Evolutionary conservation across 1,139 yeast genomes (phyloP), one percentile per base, ranked within the genome.

Genomic region (Taphrina confusa): DNA sequence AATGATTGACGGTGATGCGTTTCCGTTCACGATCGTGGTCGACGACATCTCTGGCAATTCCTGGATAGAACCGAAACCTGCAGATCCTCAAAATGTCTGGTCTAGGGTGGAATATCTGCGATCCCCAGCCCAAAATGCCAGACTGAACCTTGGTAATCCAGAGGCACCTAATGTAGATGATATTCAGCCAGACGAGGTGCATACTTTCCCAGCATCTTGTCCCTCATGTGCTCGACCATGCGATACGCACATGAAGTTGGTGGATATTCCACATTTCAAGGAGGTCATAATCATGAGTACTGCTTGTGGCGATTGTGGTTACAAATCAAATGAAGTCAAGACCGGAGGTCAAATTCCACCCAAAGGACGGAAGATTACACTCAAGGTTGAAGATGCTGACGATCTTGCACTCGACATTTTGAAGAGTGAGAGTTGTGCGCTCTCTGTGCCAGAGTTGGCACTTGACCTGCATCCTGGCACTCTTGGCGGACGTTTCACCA

Each of bases 11-110:
- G 92, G 89, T 62, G 83, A 83, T 62, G 81, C 80, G 60, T 75
- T 90, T 63, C 98, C 98, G 1, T 71, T 92, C 65, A 87, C 95
- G 0, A 80, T 94, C 57, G 78, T 81, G 16, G 75, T 90, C 18
- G 97, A 91, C 72, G 99, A 92, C 74, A 97, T 98, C 33, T 82
- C 97, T 0, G 99, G 99, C 20, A 92, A 94, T 75, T 91, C 97
- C 1, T 94, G 97, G 96, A 84, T 94, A 61, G 96, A 90, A 71
- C 90, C 81, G 70, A 74, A 81, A 62, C 97, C 97, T 20, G 91
- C 87, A 61, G 96, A 91, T 71, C 80, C 96, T 11, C 77, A 87
- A 58, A 96, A 89, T 73, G 89, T 90, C 71, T 91, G 97, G 97
- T 80, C 95, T 28, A 86, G 84, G 75, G 78, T 80, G 47, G 94